Conservation (phyloP, 129 eudicot genomes). For the Scalesia atractyloides region DNA sequence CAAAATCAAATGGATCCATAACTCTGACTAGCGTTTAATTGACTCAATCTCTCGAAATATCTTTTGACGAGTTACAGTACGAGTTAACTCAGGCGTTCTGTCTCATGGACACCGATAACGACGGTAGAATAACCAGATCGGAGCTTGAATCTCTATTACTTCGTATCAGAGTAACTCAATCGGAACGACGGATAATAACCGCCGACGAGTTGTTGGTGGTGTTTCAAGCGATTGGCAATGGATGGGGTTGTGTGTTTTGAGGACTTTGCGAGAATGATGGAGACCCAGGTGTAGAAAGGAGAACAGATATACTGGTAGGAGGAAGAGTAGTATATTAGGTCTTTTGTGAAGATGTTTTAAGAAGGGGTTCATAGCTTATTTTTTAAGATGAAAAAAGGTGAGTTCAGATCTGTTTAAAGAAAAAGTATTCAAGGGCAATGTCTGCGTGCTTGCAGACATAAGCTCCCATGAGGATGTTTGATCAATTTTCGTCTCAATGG, state of each 20-base stretch:
- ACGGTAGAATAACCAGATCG: conserved; percentile 54
- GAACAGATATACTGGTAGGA: conserved; percentile 28
- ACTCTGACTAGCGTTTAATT: conserved; percentile 65
- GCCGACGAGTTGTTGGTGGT: conserved; percentile 68
- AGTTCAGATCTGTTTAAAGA: too few relatives aligned
- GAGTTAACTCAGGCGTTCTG: conserved; percentile 56
- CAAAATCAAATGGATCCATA: conserved; percentile 29
- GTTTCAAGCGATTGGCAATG: conserved; percentile 54
- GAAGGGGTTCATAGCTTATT: too few relatives aligned
- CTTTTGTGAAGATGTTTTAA: too few relatives aligned
- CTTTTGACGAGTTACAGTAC: conserved; percentile 31
- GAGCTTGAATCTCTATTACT: conserved; percentile 48
- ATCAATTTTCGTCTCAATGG: too few relatives aligned
- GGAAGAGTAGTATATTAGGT: too few relatives aligned
- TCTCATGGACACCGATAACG: conserved; percentile 63
- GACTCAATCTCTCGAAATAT: conserved; percentile 17
- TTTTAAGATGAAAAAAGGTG: too few relatives aligned
- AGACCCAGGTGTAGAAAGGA: conserved; percentile 31
- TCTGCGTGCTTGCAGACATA: too few relatives aligned
- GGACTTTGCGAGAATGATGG: conserved; percentile 85
- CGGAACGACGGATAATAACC: conserved; percentile 81
- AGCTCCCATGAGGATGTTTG: too few relatives aligned
- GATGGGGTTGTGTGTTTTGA: conserved; percentile 88
- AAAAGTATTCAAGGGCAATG: too few relatives aligned
- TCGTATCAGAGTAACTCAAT: conserved; percentile 44